Conservation (phyloP, 2,329 filamentous ascomycete species). For the Exophiala oligosperma region DNA sequence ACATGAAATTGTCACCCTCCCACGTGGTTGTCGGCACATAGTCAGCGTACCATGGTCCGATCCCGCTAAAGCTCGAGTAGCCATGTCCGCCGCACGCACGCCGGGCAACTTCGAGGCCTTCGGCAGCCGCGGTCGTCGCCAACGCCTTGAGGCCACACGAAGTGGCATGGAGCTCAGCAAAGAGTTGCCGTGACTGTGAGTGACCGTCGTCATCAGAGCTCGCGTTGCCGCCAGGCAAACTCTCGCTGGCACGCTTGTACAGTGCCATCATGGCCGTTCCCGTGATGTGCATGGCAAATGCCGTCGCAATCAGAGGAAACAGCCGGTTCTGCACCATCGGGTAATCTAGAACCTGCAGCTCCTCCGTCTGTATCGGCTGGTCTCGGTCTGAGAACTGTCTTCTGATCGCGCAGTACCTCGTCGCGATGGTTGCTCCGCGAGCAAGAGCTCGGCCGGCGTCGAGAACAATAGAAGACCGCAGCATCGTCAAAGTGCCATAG, state of each 20-base stretch:
- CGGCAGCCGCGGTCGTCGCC: constrained; percentile 68
- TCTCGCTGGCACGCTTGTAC: constrained; percentile 43
- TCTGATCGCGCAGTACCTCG: constrained; percentile 69
- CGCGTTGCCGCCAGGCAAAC: constrained; percentile 58
- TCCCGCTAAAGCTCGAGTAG: constrained; percentile 71
- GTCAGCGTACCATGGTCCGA: constrained; percentile 72
- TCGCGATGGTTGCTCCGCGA: constrained; percentile 74
- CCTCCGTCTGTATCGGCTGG: constrained; percentile 57
- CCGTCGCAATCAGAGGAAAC: constrained; percentile 68
- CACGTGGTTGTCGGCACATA: constrained; percentile 70
- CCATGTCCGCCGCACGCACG: constrained; percentile 76
- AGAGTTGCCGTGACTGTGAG: constrained; percentile 50
- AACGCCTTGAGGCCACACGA: constrained; percentile 75
- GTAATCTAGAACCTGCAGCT: constrained; percentile 76
- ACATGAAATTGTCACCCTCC: constrained; percentile 81
- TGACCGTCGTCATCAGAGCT: constrained; percentile 57
- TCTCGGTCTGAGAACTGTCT: constrained; percentile 77
- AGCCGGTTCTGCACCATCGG: constrained; percentile 76
- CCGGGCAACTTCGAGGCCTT: constrained; percentile 72
- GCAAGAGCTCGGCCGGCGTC: constrained; percentile 70
- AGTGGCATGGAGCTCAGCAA: constrained; percentile 73
- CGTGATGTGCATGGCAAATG: constrained; percentile 74
- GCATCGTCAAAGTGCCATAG: constrained; percentile 74
- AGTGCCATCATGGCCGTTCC: constrained; percentile 72
- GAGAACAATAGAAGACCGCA: constrained; percentile 70